Evolutionary conservation across 805 yeast species (phyloP).

Genomic region (Candida takata): DNA sequence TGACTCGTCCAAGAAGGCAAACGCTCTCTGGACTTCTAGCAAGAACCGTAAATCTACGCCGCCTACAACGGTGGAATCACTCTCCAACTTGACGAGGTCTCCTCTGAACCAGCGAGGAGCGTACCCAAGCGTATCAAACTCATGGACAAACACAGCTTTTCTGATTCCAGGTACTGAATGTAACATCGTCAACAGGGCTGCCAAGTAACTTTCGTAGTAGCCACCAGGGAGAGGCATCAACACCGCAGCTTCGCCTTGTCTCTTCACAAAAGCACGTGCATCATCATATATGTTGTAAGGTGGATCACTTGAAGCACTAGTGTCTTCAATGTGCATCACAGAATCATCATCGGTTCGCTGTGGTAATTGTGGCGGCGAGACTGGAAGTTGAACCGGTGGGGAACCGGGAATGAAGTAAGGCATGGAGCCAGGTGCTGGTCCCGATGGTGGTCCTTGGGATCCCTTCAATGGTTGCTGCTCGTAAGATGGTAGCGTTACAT

Average conservation of each 20-base stretch:
- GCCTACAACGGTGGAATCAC: conserved; percentile 13
- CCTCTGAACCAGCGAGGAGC: conserved; percentile 36
- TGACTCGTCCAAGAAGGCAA: conserved; percentile 30
- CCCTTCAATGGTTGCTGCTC: neutral
- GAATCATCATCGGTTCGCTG: neutral
- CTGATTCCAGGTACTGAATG: conserved; percentile 31
- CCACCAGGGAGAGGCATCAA: conserved; percentile 29
- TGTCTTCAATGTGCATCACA: neutral
- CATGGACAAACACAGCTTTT: conserved; percentile 24
- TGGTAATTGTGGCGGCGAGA: neutral
- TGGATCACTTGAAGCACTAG: neutral
- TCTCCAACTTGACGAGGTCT: conserved; percentile 8
- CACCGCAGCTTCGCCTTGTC: conserved; percentile 24
- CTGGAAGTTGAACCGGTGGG: too few species aligned
- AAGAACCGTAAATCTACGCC: conserved; percentile 24
- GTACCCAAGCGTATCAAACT: conserved; percentile 30
- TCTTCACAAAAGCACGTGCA: conserved; percentile 21
- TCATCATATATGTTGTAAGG: conserved; percentile 27
- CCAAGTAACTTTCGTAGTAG: conserved; percentile 32
- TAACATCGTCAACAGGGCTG: conserved; percentile 34
- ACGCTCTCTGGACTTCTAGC: conserved; percentile 32
- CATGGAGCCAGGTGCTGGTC: too few species aligned
- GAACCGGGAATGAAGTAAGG: too few species aligned
- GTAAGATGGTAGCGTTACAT: conserved; percentile 1
- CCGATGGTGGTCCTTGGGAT: neutral